phyloP scores from a whole-genome alignment of 2,329 filamentous ascomycete genomes.

The Colletotrichum aenigma region DNA sequence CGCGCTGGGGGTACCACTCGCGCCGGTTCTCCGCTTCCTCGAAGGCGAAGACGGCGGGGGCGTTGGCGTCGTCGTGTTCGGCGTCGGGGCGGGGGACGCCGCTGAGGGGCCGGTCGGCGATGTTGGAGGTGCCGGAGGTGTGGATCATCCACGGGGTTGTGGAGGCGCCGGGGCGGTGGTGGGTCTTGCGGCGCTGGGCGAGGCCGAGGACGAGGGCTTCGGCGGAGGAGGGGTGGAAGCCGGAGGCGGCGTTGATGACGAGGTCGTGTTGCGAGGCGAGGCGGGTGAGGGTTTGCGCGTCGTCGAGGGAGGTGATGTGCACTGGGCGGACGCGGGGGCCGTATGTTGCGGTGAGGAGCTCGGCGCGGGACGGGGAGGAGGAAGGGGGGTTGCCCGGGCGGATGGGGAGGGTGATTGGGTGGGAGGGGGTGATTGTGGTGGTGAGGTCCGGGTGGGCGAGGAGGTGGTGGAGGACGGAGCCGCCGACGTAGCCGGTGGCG shows the following conservation, averaged over 20 bases:
- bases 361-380: background rate
- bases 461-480: constrained; percentile 21
- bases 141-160: constrained; percentile 21
- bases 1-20: constrained; percentile 23
- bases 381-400: background rate
- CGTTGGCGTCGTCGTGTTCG: constrained; percentile 16
- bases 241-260: constrained; percentile 40
- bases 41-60: constrained; percentile 10
- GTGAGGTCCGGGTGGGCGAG: background rate
- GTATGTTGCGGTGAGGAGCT: background rate
- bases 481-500: constrained; percentile 25
- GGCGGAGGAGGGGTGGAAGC: constrained; percentile 34
- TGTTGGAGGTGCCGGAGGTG: constrained; percentile 21
- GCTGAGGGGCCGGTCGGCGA: constrained; percentile 22
- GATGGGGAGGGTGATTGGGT: background rate
- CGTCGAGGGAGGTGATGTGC: constrained; percentile 14
- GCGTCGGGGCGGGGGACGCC: constrained; percentile 2
- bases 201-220: constrained; percentile 39
- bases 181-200: constrained; percentile 25
- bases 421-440: background rate
- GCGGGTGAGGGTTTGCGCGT: background rate
- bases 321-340: constrained; percentile 11
- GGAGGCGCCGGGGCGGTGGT: background rate
- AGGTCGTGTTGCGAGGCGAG: constrained; percentile 25
- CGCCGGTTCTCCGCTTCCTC: constrained; percentile 17